Evolutionary conservation across 2,329 filamentous ascomycete genomes (phyloP), one percentile per base, ranked within the genome.

Genomic region (Scorias spongiosa): DNA sequence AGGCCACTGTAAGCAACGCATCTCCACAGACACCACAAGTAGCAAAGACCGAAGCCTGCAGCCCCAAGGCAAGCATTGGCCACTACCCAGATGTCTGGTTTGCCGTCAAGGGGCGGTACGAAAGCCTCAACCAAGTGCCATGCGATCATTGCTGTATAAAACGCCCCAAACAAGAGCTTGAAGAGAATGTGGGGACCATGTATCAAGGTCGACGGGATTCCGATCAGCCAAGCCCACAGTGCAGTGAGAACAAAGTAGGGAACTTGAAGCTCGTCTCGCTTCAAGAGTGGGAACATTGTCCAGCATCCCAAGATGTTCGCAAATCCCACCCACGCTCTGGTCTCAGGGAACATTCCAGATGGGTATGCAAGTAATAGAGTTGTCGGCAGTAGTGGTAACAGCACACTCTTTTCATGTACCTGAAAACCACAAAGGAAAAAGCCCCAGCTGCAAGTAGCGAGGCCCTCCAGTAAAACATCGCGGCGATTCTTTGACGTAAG

Each of bases 341-440:
- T 77, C 43, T 81, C 78, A 47, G 83, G 82, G 47, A 77, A 77
- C 41, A 98, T 66, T 0, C 89, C 89, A 41, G 84, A 76, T 49
- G 80, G 76, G 12, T 83, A 80, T 12, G 84, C 83, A 34, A 98
- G 71, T 5, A 96, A 71, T 6, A 95, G 65, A 0, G 88, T 96
- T 84, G 93, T 94, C 0, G 91, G 91, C 60, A 96, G 76, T 40
- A 98, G 69, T 1, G 91, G 93, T 2, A 98, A 74, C 5, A 98
- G 70, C 0, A 94, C 86, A 51, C 88, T 95, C 72, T 98, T 98
- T 66, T 98, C 91, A 57, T 98, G 91, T 0, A 98, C 93, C 60
- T 98, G 91, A 61, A 93, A 98, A 55, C 86, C 93, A 66, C 93
- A 96, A 12, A 98, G 70, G 62, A 96, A 98, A 69, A 98, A 98